Evolutionary conservation across 2,329 filamentous ascomycete species (phyloP).

Genomic region (Gremmenia infestans): DNA sequence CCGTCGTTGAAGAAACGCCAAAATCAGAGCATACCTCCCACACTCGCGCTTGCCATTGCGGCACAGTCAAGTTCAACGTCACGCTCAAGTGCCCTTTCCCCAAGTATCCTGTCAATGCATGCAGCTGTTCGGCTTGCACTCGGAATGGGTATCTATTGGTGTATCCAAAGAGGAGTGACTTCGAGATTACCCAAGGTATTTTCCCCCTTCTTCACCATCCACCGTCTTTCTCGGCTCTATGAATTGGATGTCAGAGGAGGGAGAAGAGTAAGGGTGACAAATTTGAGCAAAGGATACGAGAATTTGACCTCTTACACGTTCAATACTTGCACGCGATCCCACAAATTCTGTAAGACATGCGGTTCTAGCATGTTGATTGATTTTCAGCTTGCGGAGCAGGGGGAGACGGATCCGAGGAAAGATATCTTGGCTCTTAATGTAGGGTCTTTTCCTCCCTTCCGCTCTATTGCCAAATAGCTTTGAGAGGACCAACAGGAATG

Average conservation of each 20-base stretch:
- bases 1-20: not conserved
- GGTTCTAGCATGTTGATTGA: constrained; percentile 22
- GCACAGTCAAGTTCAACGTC: constrained; percentile 45
- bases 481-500: not conserved
- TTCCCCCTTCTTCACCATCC: not conserved
- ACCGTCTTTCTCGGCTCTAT: too few species aligned
- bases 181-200: constrained; percentile 13
- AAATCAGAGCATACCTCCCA: constrained; percentile 34
- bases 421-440: constrained; percentile 23
- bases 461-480: not conserved
- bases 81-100: constrained; percentile 42
- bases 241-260: not conserved
- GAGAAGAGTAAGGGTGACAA: not conserved
- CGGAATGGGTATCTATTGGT: constrained; percentile 44
- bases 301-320: constrained; percentile 14
- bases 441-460: constrained; percentile 1
- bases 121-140: constrained; percentile 63
- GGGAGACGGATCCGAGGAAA: constrained; percentile 16
- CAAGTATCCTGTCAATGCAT: constrained; percentile 49
- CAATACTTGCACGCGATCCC: constrained; percentile 9
- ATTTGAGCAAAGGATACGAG: constrained; percentile 8
- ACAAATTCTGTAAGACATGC: constrained; percentile 23
- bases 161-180: constrained; percentile 21
- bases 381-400: constrained; percentile 4
- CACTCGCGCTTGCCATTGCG: constrained; percentile 53